Conservation (phyloP, 2,329 filamentous ascomycete genomes). For the Monilinia polystroma region DNA sequence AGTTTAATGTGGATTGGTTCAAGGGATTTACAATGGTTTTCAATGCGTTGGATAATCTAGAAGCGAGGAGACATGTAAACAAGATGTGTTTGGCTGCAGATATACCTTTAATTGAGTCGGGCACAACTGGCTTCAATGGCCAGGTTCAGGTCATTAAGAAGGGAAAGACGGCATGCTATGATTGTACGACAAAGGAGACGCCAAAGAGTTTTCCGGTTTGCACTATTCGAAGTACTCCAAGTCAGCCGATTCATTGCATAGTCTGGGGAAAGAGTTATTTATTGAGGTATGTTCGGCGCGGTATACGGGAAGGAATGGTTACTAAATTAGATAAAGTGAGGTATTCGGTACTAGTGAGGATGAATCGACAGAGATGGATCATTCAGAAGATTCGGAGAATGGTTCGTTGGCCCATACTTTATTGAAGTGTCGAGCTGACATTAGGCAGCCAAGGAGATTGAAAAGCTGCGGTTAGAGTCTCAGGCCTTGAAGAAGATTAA, state of each 20-base stretch:
- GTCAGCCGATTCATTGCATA: conserved; percentile 96
- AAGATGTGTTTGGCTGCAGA: conserved; percentile 93
- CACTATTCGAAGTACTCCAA: conserved; percentile 94
- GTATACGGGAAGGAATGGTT: conserved; percentile 31
- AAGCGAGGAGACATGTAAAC: conserved; percentile 92
- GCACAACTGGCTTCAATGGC: conserved; percentile 95
- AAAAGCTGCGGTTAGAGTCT: conserved; percentile 80
- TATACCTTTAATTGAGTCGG: conserved; percentile 90
- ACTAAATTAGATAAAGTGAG: conserved; percentile 52
- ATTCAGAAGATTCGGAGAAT: conserved; percentile 78
- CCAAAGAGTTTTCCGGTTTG: conserved; percentile 95
- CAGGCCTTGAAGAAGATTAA: conserved; percentile 81
- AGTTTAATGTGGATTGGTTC: conserved; percentile 90
- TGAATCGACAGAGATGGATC: conserved; percentile 74
- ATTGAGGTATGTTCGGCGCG: conserved; percentile 56
- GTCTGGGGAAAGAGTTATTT: conserved; percentile 98
- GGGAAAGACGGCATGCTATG: conserved; percentile 90
- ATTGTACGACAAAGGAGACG: conserved; percentile 84
- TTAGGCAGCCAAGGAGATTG: conserved; percentile 69
- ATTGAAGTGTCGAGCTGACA: conserved; percentile 24
- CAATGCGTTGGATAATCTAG: conserved; percentile 94
- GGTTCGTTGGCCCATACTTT: conserved; percentile 45
- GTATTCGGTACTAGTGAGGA: conserved; percentile 92
- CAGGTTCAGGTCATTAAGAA: conserved; percentile 97
- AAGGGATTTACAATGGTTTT: conserved; percentile 80